Evolutionary conservation across 2,329 filamentous ascomycete genomes (phyloP).

Genomic region (Xylaria sp.): DNA sequence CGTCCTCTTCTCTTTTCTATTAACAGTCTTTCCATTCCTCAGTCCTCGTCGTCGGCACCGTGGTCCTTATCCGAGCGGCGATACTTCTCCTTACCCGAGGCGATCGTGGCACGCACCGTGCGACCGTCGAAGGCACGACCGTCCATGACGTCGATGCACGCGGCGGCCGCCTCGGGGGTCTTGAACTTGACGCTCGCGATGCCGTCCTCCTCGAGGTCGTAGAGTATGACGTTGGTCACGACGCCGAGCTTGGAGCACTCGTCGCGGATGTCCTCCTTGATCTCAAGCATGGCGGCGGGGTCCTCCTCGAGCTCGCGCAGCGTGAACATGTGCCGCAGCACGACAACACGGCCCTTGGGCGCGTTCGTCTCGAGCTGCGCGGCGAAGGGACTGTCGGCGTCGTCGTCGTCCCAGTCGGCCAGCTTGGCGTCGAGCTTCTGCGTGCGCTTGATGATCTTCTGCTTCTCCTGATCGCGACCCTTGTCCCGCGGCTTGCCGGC

Average conservation of each 20-base stretch:
- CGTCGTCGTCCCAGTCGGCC: constrained; percentile 95
- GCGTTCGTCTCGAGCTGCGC: constrained; percentile 58
- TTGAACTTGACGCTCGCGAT: constrained; percentile 86
- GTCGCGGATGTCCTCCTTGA: constrained; percentile 93
- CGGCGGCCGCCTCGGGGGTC: constrained; percentile 74
- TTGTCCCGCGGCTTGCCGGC: constrained; percentile 58
- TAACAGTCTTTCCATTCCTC: constrained; percentile 8
- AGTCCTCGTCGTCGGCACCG: constrained; percentile 40
- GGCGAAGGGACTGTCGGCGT: constrained; percentile 60
- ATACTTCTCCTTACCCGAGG: constrained; percentile 77
- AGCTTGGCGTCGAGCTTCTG: constrained; percentile 92
- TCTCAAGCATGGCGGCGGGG: constrained; percentile 82
- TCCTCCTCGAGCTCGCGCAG: constrained; percentile 86
- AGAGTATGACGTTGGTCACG: constrained; percentile 91
- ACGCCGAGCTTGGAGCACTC: constrained; percentile 87
- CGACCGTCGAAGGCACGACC: constrained; percentile 82
- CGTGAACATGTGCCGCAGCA: constrained; percentile 94
- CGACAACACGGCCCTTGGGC: constrained; percentile 81
- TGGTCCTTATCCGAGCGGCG: constrained; percentile 71
- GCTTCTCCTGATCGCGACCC: constrained; percentile 73
- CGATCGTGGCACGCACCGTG: constrained; percentile 75
- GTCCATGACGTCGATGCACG: constrained; percentile 79
- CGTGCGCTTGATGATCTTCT: constrained; percentile 90
- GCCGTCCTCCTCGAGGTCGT: constrained; percentile 85
- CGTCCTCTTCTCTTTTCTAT: not conserved